Base-by-base conservation (phyloP, 2,329 filamentous ascomycete species). In the Neophaeococcomyces aloes region DNA sequence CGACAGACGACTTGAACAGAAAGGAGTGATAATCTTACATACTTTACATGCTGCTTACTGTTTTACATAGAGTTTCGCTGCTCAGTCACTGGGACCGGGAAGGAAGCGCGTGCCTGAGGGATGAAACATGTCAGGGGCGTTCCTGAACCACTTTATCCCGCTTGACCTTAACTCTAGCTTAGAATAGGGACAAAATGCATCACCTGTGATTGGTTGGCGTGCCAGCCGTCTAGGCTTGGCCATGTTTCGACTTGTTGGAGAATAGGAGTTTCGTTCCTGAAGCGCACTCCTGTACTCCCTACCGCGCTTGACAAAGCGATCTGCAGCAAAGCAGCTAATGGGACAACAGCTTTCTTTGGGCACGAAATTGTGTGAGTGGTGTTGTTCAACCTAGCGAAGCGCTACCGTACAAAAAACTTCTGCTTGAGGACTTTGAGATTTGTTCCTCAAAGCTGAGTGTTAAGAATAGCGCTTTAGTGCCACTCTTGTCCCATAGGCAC, bases 401-500 rank as follows among this genome's bases (percentile, higher is more conserved):
- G 11, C 10, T 18, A 18, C 18, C 15, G 32, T 17, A 21, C 14
- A 10, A 21, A 35, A 4, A 10, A 17, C 17, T 18, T 17, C 15
- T 18, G 15, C 14, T 18, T 18, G 15, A 17, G 19, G 32, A 17
- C 15, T 18, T 17, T 15, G 14, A 18, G 11, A 21, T 18, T 32
- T 35, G 32, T 17, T 35, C 15, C n/a, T 18, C 3, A 35, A 10
- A 7, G 7, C 15, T n/a, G 11, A 33, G 13, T 6, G 14, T 10
- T 18, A 15, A n/a, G 15, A 17, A 35, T 35, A 4, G n/a, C n/a
- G 17, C 11, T 8, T 35, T 13, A 42, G 15, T 42, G 39, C 39
- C 39, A 42, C 13, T 42, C 39, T 30, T 42, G 31, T 31, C 29
- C 30, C 30, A 35, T 42, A 11, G 33, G 39, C 11, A 30, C 21